A percentile compares a stretch with the other conserved stretches of the same genome.
These are phyloP conservation scores for Rhizopogon roseolus DNA, from an alignment of 768 basidiomycete genomes.

Conservation along the genomic window DNA sequence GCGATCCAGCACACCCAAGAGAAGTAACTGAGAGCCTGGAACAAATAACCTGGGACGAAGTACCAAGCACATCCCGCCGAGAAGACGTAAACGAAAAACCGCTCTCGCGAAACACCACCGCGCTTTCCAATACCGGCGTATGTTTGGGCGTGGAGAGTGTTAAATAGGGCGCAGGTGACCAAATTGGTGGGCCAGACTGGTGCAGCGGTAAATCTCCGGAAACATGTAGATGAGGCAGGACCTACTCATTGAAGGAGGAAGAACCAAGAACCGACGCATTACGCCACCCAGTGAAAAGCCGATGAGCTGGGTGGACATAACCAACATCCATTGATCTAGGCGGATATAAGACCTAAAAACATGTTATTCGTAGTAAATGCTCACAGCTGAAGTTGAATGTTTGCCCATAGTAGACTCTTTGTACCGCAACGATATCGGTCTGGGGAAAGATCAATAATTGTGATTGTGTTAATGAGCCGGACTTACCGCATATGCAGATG, in stretches of 20 bases:
- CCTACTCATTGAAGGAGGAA: conserved; percentile 61
- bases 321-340: conserved; percentile 8
- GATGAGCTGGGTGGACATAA: conserved; percentile 9
- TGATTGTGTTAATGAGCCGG: conserved; percentile 9
- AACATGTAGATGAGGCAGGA: conserved; percentile 31
- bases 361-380: neutral
- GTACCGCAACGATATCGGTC: conserved; percentile 43
- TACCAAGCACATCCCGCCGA: conserved; percentile 11
- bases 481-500: neutral
- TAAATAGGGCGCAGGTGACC: conserved; percentile 23
- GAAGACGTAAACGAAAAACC: conserved; percentile 16
- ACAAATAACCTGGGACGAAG: conserved; percentile 34
- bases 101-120: conserved; percentile 8
- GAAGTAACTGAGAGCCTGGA: conserved; percentile 13
- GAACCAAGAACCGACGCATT: conserved; percentile 55
- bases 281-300: conserved; percentile 33
- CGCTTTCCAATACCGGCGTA: conserved; percentile 19
- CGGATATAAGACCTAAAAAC: neutral
- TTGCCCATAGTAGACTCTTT: conserved; percentile 41
- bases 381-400: conserved; percentile 28
- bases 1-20: conserved; percentile 49
- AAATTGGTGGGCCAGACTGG: conserved; percentile 24
- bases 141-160: conserved; percentile 13
- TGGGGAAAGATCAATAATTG: neutral
- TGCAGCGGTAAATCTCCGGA: conserved; percentile 2